phyloP scores from a whole-genome alignment of 2,329 filamentous ascomycete genomes.

The Botryotinia convoluta region DNA sequence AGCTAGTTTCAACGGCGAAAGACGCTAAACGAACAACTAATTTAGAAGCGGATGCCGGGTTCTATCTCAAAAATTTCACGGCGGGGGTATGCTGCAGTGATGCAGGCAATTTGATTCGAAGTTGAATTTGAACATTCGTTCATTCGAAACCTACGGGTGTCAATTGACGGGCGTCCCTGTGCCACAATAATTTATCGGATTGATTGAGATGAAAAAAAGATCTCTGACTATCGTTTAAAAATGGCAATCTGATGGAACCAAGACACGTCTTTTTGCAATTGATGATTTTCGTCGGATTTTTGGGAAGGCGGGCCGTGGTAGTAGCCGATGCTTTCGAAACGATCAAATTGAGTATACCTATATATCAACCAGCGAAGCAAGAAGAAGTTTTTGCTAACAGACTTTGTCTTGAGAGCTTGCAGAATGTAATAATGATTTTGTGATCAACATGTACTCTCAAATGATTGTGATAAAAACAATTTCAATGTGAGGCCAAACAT shows the following conservation, averaged over 20 bases:
- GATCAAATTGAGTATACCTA: not conserved
- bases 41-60: not conserved
- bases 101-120: not conserved
- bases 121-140: not conserved
- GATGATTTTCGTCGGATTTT: not conserved
- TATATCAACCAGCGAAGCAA: not conserved
- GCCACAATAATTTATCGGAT: not conserved
- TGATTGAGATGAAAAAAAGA: not conserved
- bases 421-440: not conserved
- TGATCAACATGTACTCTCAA: no score
- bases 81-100: not conserved
- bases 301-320: not conserved
- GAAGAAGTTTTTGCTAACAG: not conserved
- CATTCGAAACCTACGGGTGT: not conserved
- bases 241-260: not conserved
- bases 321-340: not conserved
- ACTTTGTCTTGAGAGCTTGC: not conserved
- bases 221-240: not conserved
- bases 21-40: not conserved
- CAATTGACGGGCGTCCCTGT: not conserved
- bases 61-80: not conserved
- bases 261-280: not conserved
- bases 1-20: conserved; percentile 6
- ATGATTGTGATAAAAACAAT: not conserved
- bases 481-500: not conserved